phyloP scores from a whole-genome alignment of 495 filamentous ascomycete species.

The Tuber brumale region DNA sequence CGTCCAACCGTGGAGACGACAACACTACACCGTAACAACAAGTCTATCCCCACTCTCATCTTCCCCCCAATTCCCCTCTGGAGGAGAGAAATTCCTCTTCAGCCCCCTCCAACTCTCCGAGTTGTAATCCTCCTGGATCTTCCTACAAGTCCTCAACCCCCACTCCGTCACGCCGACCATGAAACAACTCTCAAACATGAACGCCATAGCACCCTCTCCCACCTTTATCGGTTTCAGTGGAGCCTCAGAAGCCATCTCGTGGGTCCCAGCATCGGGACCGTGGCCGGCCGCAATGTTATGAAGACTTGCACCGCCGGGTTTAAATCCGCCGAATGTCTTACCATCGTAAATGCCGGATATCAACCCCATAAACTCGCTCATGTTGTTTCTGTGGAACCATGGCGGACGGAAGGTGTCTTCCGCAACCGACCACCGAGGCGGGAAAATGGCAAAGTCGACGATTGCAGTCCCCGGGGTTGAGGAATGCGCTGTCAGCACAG shows the following conservation, averaged over 20 bases:
- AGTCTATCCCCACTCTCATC: background rate
- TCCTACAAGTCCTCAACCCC: slow-evolving; percentile 74
- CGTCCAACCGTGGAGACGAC: background rate
- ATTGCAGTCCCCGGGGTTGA: slow-evolving; percentile 57
- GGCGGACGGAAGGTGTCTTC: slow-evolving; percentile 77
- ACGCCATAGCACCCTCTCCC: slow-evolving; percentile 55
- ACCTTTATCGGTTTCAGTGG: slow-evolving; percentile 48
- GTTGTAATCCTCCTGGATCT: slow-evolving; percentile 78
- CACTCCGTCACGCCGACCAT: slow-evolving; percentile 93
- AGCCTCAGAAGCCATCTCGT: slow-evolving; percentile 60
- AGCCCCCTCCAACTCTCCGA: slow-evolving; percentile 77
- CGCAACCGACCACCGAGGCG: slow-evolving; percentile 70
- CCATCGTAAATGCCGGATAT: slow-evolving; percentile 63
- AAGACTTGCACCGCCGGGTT: slow-evolving; percentile 53
- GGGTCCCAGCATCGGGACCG: slow-evolving; percentile 57
- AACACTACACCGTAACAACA: background rate
- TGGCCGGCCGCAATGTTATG: slow-evolving; percentile 56
- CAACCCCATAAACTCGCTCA: slow-evolving; percentile 80
- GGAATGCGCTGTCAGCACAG: slow-evolving; percentile 68
- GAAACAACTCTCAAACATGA: slow-evolving; percentile 64
- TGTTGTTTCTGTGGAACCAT: slow-evolving; percentile 76
- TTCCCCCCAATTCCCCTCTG: slow-evolving; percentile 42
- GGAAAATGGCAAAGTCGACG: slow-evolving; percentile 78
- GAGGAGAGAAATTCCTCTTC: slow-evolving; percentile 67
- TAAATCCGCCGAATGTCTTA: slow-evolving; percentile 56